phyloP scores from a whole-genome alignment of 2,329 filamentous ascomycete genomes.

The Penicillium freii region DNA sequence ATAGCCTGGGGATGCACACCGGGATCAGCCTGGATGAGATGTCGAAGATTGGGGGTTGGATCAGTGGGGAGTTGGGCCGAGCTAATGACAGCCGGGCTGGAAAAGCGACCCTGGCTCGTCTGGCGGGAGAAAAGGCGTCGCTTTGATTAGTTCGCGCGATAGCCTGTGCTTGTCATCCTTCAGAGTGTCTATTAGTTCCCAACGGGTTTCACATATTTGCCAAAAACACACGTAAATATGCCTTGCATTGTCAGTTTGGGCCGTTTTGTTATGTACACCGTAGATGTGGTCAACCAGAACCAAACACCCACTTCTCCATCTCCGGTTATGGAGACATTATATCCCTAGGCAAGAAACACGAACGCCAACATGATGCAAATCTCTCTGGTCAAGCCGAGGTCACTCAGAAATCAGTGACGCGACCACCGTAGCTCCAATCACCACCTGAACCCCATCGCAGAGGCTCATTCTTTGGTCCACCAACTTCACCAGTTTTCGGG shows the following conservation, averaged over 20 bases:
- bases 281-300: background rate
- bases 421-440: constrained; percentile 91
- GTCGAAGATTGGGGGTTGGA: constrained; percentile 57
- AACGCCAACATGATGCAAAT: constrained; percentile 27
- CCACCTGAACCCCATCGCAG: constrained; percentile 75
- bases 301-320: background rate
- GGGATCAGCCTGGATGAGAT: constrained; percentile 58
- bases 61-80: constrained; percentile 53
- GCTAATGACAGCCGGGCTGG: constrained; percentile 54
- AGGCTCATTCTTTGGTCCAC: constrained; percentile 96
- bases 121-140: constrained; percentile 22
- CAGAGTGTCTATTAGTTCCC: background rate
- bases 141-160: background rate
- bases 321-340: background rate
- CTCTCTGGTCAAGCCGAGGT: background rate
- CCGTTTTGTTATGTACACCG: constrained; percentile 5
- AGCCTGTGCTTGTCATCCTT: background rate
- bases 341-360: constrained; percentile 7
- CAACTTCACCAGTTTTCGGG: constrained; percentile 90
- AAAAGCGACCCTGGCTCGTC: constrained; percentile 49
- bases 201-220: background rate
- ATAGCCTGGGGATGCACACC: constrained; percentile 60
- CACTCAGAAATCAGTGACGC: constrained; percentile 81
- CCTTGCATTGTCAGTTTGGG: background rate
- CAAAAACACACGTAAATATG: background rate